phyloP scores from a whole-genome alignment of 192 early-diverging fungal species.

The Chytriomyces sp. region DNA sequence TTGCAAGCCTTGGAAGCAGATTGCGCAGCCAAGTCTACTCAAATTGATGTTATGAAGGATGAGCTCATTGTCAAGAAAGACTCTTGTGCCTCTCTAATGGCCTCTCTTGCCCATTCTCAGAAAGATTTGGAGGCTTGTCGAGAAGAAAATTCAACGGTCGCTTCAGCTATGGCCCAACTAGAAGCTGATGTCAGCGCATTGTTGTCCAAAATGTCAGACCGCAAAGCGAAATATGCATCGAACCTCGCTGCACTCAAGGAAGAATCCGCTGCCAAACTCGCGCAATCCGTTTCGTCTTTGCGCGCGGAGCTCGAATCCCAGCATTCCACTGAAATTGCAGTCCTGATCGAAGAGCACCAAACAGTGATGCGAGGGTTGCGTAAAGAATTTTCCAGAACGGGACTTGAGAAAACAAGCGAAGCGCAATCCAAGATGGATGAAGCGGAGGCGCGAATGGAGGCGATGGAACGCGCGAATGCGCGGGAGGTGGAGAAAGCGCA shows the following conservation, averaged over 20 bases:
- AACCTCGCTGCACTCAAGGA: background rate
- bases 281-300: background rate
- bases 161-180: too few species aligned
- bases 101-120: too few species aligned
- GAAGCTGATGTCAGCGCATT: background rate
- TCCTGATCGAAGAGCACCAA: background rate
- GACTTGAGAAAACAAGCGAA: background rate
- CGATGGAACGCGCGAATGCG: slow-evolving; percentile 7
- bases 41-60: too few species aligned
- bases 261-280: background rate
- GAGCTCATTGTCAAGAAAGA: too few species aligned
- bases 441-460: slow-evolving; percentile 2
- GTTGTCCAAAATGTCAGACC: background rate
- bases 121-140: too few species aligned
- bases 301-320: background rate
- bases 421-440: slow-evolving; percentile 2
- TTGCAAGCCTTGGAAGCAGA: too few species aligned
- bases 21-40: too few species aligned
- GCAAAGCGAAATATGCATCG: background rate
- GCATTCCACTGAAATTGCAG: slow-evolving; percentile 8
- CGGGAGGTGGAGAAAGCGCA: slow-evolving; percentile 1
- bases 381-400: background rate
- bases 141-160: too few species aligned
- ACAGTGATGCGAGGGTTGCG: background rate
- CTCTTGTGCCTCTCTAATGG: too few species aligned